A percentile compares a stretch with the other conserved stretches of the same genome.
Conservation (phyloP, 148 eudicot species). For the Fallopia convolvulus region DNA sequence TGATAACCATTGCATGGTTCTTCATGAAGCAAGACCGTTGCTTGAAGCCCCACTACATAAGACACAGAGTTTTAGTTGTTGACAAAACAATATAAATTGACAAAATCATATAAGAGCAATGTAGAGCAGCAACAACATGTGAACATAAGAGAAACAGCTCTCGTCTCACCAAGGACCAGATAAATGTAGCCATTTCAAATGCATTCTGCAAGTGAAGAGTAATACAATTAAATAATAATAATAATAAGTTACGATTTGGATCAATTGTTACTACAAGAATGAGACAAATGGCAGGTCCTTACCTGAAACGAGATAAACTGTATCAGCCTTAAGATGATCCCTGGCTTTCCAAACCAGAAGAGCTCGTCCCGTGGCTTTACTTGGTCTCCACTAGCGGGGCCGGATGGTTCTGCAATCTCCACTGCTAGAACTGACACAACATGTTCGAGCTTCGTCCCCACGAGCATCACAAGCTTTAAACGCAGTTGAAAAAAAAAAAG, state of each 20-base stretch:
- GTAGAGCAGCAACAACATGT: neutral
- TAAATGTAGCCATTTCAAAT: slow-evolving; percentile 92
- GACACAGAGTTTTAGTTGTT: neutral
- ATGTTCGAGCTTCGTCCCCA: slow-evolving; percentile 97
- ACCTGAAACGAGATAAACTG: slow-evolving; percentile 99
- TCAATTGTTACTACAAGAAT: neutral
- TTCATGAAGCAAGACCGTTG: slow-evolving; percentile 84
- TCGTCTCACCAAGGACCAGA: slow-evolving; percentile 84
- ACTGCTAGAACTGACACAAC: slow-evolving; percentile 90
- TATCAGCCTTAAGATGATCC: slow-evolving; percentile 57
- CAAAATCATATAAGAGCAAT: neutral
- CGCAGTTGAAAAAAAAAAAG: neutral
- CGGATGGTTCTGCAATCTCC: slow-evolving; percentile 62
- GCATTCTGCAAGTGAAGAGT: slow-evolving; percentile 59
- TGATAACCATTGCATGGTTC: slow-evolving; percentile 71
- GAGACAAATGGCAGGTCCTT: neutral
- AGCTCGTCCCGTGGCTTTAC: slow-evolving; percentile 94
- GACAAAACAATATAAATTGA: neutral
- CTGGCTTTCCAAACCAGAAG: slow-evolving; percentile 97
- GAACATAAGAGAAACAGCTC: neutral
- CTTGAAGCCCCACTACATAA: slow-evolving; percentile 80
- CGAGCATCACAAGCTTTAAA: slow-evolving; percentile 82
- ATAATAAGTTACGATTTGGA: neutral
- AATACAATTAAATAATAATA: neutral
- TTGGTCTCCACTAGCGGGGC: slow-evolving; percentile 51